These are phyloP conservation scores for Melampsora americana DNA, from an alignment of 1,284 basidiomycete species.

Conservation along the genomic window DNA sequence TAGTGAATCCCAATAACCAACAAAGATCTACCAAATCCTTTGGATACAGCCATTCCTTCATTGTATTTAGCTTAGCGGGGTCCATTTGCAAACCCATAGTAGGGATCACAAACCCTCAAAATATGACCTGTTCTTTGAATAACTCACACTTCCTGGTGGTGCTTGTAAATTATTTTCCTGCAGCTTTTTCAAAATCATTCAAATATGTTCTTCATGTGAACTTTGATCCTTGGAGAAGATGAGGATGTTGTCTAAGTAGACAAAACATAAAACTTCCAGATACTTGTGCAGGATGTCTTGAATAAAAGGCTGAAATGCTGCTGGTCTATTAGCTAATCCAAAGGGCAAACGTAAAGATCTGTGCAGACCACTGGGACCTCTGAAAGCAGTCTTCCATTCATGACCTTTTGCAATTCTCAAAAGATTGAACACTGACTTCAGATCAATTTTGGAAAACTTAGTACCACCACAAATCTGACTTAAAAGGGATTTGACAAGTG, in stretches of 20 bases:
- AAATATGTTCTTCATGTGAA: conserved; percentile 12
- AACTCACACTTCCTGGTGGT: conserved; percentile 16
- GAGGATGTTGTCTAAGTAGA: conserved; percentile 23
- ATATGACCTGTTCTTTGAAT: background rate
- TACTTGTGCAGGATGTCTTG: background rate
- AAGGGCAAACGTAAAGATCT: conserved; percentile 57
- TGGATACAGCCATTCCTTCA: conserved; percentile 12
- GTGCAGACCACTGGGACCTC: conserved; percentile 55
- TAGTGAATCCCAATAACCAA: conserved; percentile 13
- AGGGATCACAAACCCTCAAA: conserved; percentile 9
- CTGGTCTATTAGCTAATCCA: conserved; percentile 56
- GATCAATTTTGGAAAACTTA: conserved; percentile 51
- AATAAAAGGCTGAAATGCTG: too few species aligned
- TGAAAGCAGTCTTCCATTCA: conserved; percentile 56
- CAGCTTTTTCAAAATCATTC: background rate
- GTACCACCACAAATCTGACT: background rate
- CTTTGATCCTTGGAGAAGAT: background rate
- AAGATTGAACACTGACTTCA: conserved; percentile 52
- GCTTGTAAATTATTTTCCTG: background rate
- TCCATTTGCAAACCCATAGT: conserved; percentile 5
- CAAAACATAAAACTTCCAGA: background rate
- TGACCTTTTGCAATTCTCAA: conserved; percentile 50
- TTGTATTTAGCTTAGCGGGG: conserved; percentile 1
- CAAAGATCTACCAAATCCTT: background rate
- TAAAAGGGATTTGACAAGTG: background rate